Evolutionary conservation across 768 basidiomycete genomes (phyloP).

Genomic region (Serendipita sp.): DNA sequence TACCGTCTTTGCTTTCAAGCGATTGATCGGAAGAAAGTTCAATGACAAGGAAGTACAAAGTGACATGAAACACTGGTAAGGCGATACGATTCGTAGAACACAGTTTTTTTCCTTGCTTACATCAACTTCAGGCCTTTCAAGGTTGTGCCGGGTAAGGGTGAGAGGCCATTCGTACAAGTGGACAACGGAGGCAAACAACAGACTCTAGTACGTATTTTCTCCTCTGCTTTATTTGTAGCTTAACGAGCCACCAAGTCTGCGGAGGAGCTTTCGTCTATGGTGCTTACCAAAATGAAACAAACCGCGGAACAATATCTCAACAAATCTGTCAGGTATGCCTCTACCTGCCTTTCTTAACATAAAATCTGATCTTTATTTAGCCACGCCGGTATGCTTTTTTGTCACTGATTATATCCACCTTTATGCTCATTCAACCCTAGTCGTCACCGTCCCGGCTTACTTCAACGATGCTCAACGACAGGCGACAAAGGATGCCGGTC

Average conservation of each 20-base stretch:
- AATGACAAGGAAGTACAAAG: conserved; percentile 85
- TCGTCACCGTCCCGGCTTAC: conserved; percentile 93
- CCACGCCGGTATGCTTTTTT: background rate
- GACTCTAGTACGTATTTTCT: conserved; percentile 41
- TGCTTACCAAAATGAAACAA: conserved; percentile 83
- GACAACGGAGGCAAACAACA: conserved; percentile 77
- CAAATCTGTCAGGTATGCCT: conserved; percentile 81
- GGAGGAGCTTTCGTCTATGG: conserved; percentile 79
- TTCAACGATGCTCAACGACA: conserved; percentile 99
- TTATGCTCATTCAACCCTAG: conserved; percentile 43
- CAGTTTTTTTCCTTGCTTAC: background rate
- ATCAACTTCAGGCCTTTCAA: conserved; percentile 54
- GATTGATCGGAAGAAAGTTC: conserved; percentile 86
- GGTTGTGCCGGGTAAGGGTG: conserved; percentile 53
- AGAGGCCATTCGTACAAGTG: conserved; percentile 67
- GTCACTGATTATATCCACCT: background rate
- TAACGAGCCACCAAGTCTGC: conserved; percentile 39
- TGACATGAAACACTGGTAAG: conserved; percentile 72
- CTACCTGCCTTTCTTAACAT: background rate
- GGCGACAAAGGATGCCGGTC: conserved; percentile 95
- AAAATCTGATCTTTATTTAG: background rate
- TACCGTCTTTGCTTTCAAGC: conserved; percentile 90
- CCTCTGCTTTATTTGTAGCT: background rate
- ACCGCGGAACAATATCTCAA: conserved; percentile 88
- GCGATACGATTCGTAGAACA: conserved; percentile 6